A percentile compares a stretch with the other conserved stretches of the same genome.
Evolutionary conservation across 768 basidiomycete species (phyloP).

Genomic region (Suillus subluteus): DNA sequence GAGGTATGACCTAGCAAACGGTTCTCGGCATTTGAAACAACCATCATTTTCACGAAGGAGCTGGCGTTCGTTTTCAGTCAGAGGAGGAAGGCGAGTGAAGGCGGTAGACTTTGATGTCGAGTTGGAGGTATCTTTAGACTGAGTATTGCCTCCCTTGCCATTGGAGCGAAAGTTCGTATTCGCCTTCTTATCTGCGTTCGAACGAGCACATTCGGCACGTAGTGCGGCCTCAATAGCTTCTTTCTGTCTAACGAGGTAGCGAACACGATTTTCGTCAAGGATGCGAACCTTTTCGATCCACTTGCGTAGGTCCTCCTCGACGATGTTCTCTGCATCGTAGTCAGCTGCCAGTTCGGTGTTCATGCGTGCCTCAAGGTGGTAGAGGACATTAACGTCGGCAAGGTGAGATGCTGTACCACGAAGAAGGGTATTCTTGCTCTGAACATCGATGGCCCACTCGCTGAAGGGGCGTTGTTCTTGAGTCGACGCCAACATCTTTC

Average conservation of each 20-base stretch:
- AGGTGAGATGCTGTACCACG: neutral
- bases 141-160: no score
- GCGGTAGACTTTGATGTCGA: no score
- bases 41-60: no score
- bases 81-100: no score
- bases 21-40: no score
- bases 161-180: no score
- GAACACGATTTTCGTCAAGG: conserved; percentile 5
- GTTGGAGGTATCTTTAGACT: no score
- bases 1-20: no score
- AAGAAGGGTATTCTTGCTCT: neutral
- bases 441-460: neutral
- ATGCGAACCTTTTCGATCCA: conserved; percentile 9
- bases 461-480: neutral
- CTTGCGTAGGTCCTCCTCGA: neutral
- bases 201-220: neutral
- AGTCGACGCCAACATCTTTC: neutral
- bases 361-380: conserved; percentile 10
- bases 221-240: neutral
- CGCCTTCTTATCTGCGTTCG: no score
- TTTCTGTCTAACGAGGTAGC: neutral
- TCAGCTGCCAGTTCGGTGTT: neutral
- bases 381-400: neutral
- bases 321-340: neutral
- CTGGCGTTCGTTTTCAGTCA: no score